These are phyloP conservation scores for Psilocybe cubensis DNA, from an alignment of 768 basidiomycete species.

Conservation along the genomic window DNA sequence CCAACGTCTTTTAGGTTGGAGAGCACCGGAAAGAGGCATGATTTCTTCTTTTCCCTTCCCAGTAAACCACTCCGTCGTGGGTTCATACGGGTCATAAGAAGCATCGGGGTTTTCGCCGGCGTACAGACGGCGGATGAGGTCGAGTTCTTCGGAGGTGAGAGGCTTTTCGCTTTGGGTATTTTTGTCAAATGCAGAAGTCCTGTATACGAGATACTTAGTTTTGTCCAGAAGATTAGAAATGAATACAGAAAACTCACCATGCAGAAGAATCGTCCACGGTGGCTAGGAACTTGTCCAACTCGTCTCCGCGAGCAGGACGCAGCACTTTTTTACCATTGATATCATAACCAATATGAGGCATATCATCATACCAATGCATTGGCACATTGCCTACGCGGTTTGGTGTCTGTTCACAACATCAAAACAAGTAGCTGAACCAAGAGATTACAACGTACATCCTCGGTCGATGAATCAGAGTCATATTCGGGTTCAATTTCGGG, in stretches of 20 bases:
- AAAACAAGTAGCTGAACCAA: neutral
- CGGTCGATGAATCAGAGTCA: constrained; percentile 90
- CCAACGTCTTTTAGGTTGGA: constrained; percentile 96
- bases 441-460: constrained; percentile 64
- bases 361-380: constrained; percentile 98
- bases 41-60: constrained; percentile 93
- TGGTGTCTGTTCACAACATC: constrained; percentile 62
- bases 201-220: constrained; percentile 27
- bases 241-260: constrained; percentile 58
- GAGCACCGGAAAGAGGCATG: constrained; percentile 90
- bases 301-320: constrained; percentile 93
- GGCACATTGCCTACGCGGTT: constrained; percentile 96
- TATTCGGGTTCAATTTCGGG: constrained; percentile 91
- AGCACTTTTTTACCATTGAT: constrained; percentile 93
- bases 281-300: constrained; percentile 93
- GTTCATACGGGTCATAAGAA: constrained; percentile 89
- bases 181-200: constrained; percentile 94
- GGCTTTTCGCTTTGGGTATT: constrained; percentile 84
- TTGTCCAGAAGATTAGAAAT: neutral
- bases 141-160: constrained; percentile 87
- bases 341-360: constrained; percentile 98
- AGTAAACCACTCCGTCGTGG: constrained; percentile 96
- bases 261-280: constrained; percentile 91
- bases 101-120: constrained; percentile 91
- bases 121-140: constrained; percentile 92